phyloP scores from a whole-genome alignment of 1,284 basidiomycete species.

The Somion occarium region DNA sequence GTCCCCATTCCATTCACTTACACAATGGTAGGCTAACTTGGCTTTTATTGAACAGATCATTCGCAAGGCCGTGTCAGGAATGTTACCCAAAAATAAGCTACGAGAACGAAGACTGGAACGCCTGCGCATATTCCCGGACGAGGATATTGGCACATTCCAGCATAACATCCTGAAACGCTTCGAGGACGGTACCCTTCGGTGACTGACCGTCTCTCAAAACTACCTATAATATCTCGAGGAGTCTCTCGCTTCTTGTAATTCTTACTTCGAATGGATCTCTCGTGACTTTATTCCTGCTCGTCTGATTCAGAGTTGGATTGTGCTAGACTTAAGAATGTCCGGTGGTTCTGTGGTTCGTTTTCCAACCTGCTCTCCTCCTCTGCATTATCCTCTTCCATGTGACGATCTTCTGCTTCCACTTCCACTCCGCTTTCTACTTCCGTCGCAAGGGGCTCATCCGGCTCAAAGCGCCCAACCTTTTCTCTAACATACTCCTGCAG shows the following conservation, averaged over 20 bases:
- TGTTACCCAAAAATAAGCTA: slow-evolving; percentile 95
- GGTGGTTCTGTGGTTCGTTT: not conserved
- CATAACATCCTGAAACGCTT: slow-evolving; percentile 69
- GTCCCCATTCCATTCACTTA: slow-evolving; percentile 23
- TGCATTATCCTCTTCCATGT: slow-evolving; percentile 13
- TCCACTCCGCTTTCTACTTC: slow-evolving; percentile 11
- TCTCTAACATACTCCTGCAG: slow-evolving; percentile 57
- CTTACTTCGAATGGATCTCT: too few relatives aligned
- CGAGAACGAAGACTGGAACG: slow-evolving; percentile 82
- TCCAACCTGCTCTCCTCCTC: slow-evolving; percentile 3
- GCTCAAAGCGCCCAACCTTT: slow-evolving; percentile 29
- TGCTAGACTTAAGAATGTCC: not conserved
- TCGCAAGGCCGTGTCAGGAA: slow-evolving; percentile 91
- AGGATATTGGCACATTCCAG: slow-evolving; percentile 65
- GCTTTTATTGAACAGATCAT: slow-evolving; percentile 64
- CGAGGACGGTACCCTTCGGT: slow-evolving; percentile 66
- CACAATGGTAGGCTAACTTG: not conserved
- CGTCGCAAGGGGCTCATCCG: not conserved
- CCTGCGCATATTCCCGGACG: slow-evolving; percentile 79
- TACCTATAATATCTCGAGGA: not conserved
- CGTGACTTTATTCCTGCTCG: too few relatives aligned
- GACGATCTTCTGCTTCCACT: not conserved
- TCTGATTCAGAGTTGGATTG: too few relatives aligned
- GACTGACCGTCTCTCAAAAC: slow-evolving; percentile 9
- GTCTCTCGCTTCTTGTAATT: slow-evolving; percentile 2